Conservation (phyloP, 148 eudicot genomes). For the Suaeda aralocaspica region DNA sequence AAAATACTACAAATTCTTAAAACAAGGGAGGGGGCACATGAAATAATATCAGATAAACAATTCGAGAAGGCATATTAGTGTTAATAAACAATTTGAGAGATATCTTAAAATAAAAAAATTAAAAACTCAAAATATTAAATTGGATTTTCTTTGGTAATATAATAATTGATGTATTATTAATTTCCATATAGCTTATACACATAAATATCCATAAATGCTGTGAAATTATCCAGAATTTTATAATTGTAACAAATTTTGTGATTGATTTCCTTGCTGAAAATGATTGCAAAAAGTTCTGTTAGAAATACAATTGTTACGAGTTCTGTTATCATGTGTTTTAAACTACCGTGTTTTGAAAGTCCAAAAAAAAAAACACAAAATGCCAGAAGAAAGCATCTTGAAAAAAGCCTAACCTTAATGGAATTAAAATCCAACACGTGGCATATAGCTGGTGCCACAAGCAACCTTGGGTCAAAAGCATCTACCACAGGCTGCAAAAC, state of each 20-base stretch:
- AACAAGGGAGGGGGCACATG: no score
- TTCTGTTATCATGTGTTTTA: no score
- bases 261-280: no score
- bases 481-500: constrained; percentile 90
- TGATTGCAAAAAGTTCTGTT: no score
- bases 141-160: no score
- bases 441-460: constrained; percentile 85
- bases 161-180: not conserved
- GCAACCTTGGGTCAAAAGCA: constrained; percentile 95
- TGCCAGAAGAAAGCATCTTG: not conserved
- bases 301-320: not conserved
- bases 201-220: not conserved
- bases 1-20: no score
- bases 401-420: constrained; percentile 51
- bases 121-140: no score
- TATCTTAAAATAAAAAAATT: no score
- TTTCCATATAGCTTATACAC: not conserved
- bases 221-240: not conserved
- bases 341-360: not conserved
- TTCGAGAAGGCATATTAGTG: no score
- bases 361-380: not conserved
- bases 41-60: no score
- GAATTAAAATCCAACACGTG: constrained; percentile 78
- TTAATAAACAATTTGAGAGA: no score
- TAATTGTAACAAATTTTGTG: no score